Evolutionary conservation across 1,139 yeast species (phyloP).

Genomic region (Pneumocystis jirovecii): DNA sequence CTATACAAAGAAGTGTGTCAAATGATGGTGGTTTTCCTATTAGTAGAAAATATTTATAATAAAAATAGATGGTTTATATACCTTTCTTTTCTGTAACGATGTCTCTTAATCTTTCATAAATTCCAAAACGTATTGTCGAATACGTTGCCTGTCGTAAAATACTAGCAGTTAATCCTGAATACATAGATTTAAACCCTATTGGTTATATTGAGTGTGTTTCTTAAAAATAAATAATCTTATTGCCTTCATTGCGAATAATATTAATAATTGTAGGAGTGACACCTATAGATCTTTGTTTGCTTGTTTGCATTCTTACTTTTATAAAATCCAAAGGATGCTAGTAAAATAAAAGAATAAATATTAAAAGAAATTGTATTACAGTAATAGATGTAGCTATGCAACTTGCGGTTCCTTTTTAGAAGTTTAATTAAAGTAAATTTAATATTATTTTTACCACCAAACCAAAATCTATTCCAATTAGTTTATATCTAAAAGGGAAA

Average conservation of each 20-base stretch:
- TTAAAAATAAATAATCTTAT: background rate
- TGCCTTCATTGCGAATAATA: constrained; percentile 45
- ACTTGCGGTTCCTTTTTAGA: constrained; percentile 21
- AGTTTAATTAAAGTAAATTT: background rate
- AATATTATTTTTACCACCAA: constrained; percentile 30
- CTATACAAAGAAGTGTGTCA: background rate
- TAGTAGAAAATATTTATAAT: background rate
- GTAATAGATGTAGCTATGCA: constrained; percentile 28
- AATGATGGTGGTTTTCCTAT: background rate
- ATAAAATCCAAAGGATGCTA: constrained; percentile 67
- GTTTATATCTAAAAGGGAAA: background rate
- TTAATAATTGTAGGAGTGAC: constrained; percentile 45
- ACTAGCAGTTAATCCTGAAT: constrained; percentile 71
- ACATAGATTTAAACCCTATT: constrained; percentile 43
- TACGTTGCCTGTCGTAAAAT: constrained; percentile 76
- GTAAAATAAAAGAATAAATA: background rate
- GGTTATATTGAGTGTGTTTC: background rate
- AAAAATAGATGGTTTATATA: background rate
- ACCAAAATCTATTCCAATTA: constrained; percentile 32
- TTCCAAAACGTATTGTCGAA: constrained; percentile 73
- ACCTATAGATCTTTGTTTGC: constrained; percentile 46
- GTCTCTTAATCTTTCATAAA: constrained; percentile 62
- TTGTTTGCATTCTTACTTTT: constrained; percentile 71
- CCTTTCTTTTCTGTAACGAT: background rate
- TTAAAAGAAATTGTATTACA: constrained; percentile 3